Conservation (phyloP, 768 basidiomycete species). For the Boletellus emodensis region DNA sequence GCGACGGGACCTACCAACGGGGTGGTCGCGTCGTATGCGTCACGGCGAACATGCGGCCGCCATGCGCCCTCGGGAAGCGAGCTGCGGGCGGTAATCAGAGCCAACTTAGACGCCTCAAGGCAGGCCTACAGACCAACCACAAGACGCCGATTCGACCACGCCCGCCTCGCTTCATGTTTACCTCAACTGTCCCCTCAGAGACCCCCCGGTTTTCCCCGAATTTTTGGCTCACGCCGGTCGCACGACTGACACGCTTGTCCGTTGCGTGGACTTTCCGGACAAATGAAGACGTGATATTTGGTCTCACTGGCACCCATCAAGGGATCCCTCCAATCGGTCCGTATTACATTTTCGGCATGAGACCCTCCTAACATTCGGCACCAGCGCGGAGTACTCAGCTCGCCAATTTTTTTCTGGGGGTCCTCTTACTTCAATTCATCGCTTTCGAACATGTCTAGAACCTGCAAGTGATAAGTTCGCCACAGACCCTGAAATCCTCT, state of each 20-base stretch:
- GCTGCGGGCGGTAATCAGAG: slow-evolving; percentile 21
- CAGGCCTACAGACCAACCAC: slow-evolving; percentile 24
- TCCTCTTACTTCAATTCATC: slow-evolving; percentile 31
- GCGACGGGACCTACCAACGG: slow-evolving; percentile 13
- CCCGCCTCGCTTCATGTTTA: slow-evolving; percentile 23
- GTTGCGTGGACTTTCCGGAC: slow-evolving; percentile 24
- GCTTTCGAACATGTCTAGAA: slow-evolving; percentile 23
- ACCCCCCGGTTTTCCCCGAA: slow-evolving; percentile 5
- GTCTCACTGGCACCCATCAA: slow-evolving; percentile 1
- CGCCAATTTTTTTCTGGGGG: slow-evolving; percentile 29
- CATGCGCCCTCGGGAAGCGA: slow-evolving; percentile 31
- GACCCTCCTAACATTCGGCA: slow-evolving; percentile 17
- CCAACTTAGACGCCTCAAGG: slow-evolving; percentile 29
- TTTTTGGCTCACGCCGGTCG: slow-evolving; percentile 6
- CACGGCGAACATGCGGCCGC: slow-evolving; percentile 33
- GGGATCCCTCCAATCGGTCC: slow-evolving; percentile 13
- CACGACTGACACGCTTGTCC: slow-evolving; percentile 16
- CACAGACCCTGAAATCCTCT: slow-evolving; percentile 22
- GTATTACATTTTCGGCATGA: slow-evolving; percentile 18
- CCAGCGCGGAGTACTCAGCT: slow-evolving; percentile 7
- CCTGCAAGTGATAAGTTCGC: slow-evolving; percentile 6
- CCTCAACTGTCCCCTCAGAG: slow-evolving; percentile 24
- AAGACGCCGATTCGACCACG: slow-evolving; percentile 23
- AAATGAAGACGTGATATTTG: slow-evolving; percentile 32
- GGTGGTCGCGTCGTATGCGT: slow-evolving; percentile 15